These are phyloP conservation scores for Epichloe amarillans DNA, from an alignment of 2,329 filamentous ascomycete species.

Conservation along the genomic window DNA sequence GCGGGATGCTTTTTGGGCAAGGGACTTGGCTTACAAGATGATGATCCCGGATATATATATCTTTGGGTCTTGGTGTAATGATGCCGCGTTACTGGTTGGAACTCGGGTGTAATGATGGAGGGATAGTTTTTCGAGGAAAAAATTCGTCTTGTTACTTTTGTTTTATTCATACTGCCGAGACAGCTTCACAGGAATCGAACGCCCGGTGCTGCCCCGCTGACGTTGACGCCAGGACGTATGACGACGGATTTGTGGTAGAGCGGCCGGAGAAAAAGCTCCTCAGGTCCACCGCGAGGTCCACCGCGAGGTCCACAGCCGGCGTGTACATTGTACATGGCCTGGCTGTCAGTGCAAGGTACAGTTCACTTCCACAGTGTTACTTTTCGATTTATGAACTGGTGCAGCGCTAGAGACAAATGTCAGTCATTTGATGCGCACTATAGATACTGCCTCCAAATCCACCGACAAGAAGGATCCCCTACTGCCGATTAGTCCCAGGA, in stretches of 20 bases:
- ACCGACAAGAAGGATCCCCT: slow-evolving; percentile 5
- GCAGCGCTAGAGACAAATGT: not conserved
- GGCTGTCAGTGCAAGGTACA: not conserved
- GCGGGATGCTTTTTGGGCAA: not conserved
- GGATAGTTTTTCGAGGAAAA: too few relatives aligned
- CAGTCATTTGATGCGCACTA: not conserved
- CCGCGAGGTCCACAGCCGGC: not conserved
- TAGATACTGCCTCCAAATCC: slow-evolving; percentile 2
- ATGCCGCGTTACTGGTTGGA: too few relatives aligned
- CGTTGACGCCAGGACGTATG: not conserved
- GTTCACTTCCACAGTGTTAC: not conserved
- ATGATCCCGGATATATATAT: too few relatives aligned
- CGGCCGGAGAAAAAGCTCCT: not conserved
- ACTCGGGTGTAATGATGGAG: too few relatives aligned
- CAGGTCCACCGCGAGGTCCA: not conserved
- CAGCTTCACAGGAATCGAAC: too few relatives aligned
- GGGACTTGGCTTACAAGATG: not conserved
- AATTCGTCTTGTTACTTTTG: not conserved
- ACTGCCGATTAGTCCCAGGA: not conserved
- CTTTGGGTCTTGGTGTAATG: not conserved
- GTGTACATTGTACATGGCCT: not conserved
- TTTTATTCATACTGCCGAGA: not conserved
- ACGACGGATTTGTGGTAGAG: not conserved
- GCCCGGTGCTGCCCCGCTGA: too few relatives aligned
- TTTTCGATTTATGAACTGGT: not conserved